A percentile compares a stretch with the other conserved stretches of the same genome.
phyloP scores from a whole-genome alignment of 208 protist genomes.

The Trypanosomatidae sp. region DNA sequence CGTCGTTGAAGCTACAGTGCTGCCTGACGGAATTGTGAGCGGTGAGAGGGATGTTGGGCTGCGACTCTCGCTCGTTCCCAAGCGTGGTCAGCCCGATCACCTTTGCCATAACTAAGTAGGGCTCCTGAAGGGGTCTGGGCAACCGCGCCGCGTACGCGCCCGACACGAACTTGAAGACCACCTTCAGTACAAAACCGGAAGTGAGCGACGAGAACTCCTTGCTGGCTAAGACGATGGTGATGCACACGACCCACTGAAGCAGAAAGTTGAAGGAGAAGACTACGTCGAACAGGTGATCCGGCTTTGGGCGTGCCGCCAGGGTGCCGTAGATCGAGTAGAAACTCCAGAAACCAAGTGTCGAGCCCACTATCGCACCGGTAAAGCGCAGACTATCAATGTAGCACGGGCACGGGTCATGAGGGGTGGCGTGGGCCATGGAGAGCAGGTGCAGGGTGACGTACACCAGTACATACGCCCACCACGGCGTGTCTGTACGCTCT shows the following conservation, averaged over 20 bases:
- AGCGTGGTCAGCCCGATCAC: conserved; percentile 31
- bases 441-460: conserved; percentile 46
- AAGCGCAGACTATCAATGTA: conserved; percentile 79
- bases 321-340: conserved; percentile 35
- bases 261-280: conserved; percentile 38
- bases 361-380: conserved; percentile 43
- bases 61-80: conserved; percentile 31
- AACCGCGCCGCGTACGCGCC: conserved; percentile 24
- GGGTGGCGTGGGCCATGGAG: conserved; percentile 42
- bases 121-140: conserved; percentile 19
- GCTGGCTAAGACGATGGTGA: conserved; percentile 34
- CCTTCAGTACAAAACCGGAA: conserved; percentile 27
- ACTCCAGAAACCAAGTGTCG: conserved; percentile 38
- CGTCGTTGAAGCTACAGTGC: background rate
- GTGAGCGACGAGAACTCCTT: conserved; percentile 50
- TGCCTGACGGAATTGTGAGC: conserved; percentile 32
- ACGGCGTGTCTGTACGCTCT: conserved; percentile 12
- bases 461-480: conserved; percentile 34
- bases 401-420: conserved; percentile 68
- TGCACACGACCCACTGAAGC: conserved; percentile 40
- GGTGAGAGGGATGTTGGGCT: conserved; percentile 26
- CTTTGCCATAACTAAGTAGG: conserved; percentile 33
- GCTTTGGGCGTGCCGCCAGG: conserved; percentile 16
- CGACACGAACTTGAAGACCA: conserved; percentile 42
- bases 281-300: conserved; percentile 16